These are phyloP conservation scores for Zymoseptoria ardabiliae DNA, from an alignment of 2,329 filamentous ascomycete species.

Conservation along the genomic window DNA sequence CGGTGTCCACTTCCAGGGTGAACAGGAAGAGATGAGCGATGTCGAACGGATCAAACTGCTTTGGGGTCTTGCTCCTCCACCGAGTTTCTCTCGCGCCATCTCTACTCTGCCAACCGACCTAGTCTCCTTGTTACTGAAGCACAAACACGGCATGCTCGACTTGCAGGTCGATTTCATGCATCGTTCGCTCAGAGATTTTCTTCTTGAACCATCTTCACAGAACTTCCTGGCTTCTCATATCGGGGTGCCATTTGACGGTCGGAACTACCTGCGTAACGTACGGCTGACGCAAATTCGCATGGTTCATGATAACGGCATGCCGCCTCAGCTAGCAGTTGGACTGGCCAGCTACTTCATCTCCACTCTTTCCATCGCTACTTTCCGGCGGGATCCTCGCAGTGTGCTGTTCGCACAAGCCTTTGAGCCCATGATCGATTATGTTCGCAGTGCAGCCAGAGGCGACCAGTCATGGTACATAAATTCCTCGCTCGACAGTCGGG, in stretches of 20 bases:
- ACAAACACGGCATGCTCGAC: neutral
- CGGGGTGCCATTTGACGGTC: conserved; percentile 1
- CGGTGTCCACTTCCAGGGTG: neutral
- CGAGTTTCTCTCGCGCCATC: neutral
- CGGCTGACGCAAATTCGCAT: conserved; percentile 1
- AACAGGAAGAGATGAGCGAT: neutral
- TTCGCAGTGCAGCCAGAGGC: neutral
- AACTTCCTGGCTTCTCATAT: neutral
- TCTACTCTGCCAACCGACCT: neutral
- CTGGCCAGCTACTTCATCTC: conserved; percentile 6
- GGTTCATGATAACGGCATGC: neutral
- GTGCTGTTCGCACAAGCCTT: neutral
- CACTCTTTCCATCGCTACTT: conserved; percentile 4
- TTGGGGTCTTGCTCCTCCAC: neutral
- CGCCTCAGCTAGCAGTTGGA: neutral
- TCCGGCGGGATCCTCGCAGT: neutral
- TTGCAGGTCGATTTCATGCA: conserved; percentile 9
- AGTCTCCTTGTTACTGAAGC: neutral
- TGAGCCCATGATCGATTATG: neutral
- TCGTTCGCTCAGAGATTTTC: conserved; percentile 4
- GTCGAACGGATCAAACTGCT: neutral
- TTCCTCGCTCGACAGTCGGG: neutral
- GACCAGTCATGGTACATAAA: conserved; percentile 1
- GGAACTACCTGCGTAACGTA: conserved; percentile 7
- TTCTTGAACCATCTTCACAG: conserved; percentile 1